Percentiles rank a stretch among this genome's conserved stretches.
Evolutionary conservation across 208 protist species (phyloP).

Genomic region (Trypanosoma boissoni): DNA sequence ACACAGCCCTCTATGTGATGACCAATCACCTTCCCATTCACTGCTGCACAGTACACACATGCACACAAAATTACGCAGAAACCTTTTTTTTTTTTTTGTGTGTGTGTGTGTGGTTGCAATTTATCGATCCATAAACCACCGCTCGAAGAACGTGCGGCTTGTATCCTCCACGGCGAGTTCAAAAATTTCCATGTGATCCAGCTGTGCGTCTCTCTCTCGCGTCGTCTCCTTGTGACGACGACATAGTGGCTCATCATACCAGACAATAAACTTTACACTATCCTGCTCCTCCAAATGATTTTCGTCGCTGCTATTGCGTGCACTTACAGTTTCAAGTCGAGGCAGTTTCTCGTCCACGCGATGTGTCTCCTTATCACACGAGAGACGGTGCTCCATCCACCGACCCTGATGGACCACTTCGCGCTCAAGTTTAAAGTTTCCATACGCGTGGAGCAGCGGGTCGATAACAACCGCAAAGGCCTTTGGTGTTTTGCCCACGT

Average conservation of each 20-base stretch:
- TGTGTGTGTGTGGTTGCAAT: not conserved
- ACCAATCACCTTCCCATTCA: too few species aligned
- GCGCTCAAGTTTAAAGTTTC: constrained; percentile 54
- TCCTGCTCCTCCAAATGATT: constrained; percentile 14
- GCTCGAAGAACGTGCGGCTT: constrained; percentile 57
- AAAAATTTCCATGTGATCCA: constrained; percentile 68
- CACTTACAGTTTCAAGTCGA: constrained; percentile 42
- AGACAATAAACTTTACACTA: constrained; percentile 32
- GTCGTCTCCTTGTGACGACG: constrained; percentile 56
- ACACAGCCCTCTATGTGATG: too few species aligned
- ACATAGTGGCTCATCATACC: constrained; percentile 75
- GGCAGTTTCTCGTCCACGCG: constrained; percentile 54
- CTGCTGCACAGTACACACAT: too few species aligned
- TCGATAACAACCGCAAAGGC: constrained; percentile 47
- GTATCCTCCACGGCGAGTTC: constrained; percentile 65
- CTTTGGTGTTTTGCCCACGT: constrained; percentile 59
- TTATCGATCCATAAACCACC: constrained; percentile 73
- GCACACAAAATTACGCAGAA: too few species aligned
- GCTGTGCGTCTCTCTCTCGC: constrained; percentile 49
- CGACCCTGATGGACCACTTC: constrained; percentile 47
- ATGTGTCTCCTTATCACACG: constrained; percentile 62
- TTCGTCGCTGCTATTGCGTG: constrained; percentile 16
- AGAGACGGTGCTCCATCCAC: constrained; percentile 62
- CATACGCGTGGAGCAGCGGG: constrained; percentile 43
- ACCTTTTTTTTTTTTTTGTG: constrained; percentile 6